Conservation (phyloP, 2,329 filamentous ascomycete genomes). For the Capronia coronata region DNA sequence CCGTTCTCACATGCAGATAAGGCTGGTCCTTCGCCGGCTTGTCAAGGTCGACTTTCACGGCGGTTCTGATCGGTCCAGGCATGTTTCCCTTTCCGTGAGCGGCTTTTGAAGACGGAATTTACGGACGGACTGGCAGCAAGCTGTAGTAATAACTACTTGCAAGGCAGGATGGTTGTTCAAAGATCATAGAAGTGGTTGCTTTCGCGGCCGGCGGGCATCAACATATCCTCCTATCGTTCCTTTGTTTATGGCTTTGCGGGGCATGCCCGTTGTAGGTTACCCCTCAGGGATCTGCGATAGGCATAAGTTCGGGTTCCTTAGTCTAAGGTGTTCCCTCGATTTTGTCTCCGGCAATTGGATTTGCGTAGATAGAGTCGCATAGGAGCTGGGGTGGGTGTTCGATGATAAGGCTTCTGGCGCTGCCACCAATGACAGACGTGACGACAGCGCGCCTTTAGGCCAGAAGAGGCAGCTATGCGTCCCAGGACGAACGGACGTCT, state of each 20-base stretch:
- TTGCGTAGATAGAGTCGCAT: neutral
- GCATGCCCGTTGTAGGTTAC: slow-evolving; percentile 10
- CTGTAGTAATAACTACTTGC: neutral
- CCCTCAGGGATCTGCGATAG: slow-evolving; percentile 21
- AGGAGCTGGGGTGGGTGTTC: slow-evolving; percentile 10
- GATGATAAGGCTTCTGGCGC: slow-evolving; percentile 20
- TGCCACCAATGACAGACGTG: slow-evolving; percentile 15
- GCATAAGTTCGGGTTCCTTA: slow-evolving; percentile 8
- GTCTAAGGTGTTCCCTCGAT: too few species aligned
- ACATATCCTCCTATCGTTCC: slow-evolving; percentile 9
- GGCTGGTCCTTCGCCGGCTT: slow-evolving; percentile 64
- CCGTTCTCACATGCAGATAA: slow-evolving; percentile 58
- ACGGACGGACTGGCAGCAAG: neutral
- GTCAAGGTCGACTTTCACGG: slow-evolving; percentile 65
- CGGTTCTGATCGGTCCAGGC: slow-evolving; percentile 54
- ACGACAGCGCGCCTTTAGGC: slow-evolving; percentile 2
- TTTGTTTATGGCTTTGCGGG: slow-evolving; percentile 21
- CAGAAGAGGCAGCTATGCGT: slow-evolving; percentile 20
- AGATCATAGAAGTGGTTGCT: neutral
- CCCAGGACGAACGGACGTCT: slow-evolving; percentile 21
- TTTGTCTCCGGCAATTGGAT: neutral
- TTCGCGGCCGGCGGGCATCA: neutral
- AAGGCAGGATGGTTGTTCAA: slow-evolving; percentile 1
- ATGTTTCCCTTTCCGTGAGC: slow-evolving; percentile 3
- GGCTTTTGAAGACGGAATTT: neutral